These are phyloP conservation scores for Adansonia digitata DNA, from an alignment of 345 rosid genomes.

Conservation along the genomic window DNA sequence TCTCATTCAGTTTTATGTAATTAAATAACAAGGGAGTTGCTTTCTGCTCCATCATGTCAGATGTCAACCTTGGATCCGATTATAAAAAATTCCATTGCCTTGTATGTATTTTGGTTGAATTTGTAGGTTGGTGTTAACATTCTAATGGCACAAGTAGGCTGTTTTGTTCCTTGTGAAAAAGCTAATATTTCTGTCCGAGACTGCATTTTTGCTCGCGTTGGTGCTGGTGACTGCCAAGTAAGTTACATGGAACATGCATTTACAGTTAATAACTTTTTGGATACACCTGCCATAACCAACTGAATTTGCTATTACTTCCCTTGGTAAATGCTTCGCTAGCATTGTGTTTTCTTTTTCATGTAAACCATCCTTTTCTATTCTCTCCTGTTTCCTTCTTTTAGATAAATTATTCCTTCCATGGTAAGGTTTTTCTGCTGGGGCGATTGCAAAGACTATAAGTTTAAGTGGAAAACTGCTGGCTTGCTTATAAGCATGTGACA, in stretches of 20 bases:
- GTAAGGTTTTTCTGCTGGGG: background rate
- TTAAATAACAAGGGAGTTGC: background rate
- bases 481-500: background rate
- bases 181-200: slow-evolving; percentile 89
- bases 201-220: slow-evolving; percentile 97
- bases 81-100: background rate
- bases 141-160: slow-evolving; percentile 99
- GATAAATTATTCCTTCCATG: background rate
- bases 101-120: slow-evolving; percentile 10
- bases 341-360: background rate
- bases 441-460: background rate
- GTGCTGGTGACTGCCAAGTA: slow-evolving; percentile 99
- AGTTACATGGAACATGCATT: slow-evolving; percentile 29
- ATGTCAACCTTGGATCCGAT: background rate
- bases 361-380: background rate
- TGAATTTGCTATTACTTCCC: background rate
- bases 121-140: slow-evolving; percentile 83
- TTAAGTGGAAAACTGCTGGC: background rate
- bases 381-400: background rate
- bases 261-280: slow-evolving; percentile 3
- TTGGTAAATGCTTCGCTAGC: background rate
- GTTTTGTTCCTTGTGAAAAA: slow-evolving; percentile 89
- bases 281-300: background rate
- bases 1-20: background rate
- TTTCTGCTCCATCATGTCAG: background rate